Evolutionary conservation across 371 early-diverging fungal genomes (phyloP), one percentile per base, ranked within the genome.

Genomic region (Mortierella sp.): DNA sequence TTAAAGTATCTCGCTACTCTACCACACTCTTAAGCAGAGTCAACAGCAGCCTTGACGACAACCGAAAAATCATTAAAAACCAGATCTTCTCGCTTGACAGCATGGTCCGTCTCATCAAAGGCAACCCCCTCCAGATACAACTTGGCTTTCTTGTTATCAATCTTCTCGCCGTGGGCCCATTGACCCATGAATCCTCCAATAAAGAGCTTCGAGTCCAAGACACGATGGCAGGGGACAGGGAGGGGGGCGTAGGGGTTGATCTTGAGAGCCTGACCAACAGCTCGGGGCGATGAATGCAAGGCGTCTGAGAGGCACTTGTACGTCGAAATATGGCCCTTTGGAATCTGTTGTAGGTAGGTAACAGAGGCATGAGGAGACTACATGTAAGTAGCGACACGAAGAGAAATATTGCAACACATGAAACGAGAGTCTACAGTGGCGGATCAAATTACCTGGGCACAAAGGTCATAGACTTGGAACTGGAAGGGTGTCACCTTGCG

Each of bases 141-240:
- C 74, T 94, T 93, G 10, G 95, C 94, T 71, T 90, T 91, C 78
- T 95, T 96, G 82, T 93, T 91, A 65, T 91, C 91, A 71, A 93
- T 92, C 55, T 89, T 90, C 58, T 90, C 89, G 49, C 90, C 91
- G 70, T 90, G 89, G 10, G 93, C 94, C 79, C 84, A 91, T 63
- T 93, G 93, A 38, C 97, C 96, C 51, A 85, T 82, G 84, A 95
- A 96, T 0, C 97, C 97, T 16, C 96, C 96, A 56, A 96, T 89
- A 70, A 90, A 91, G 54, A 88, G 83, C 81, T 95, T 91, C 0
- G 93, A 85, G 7, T 95, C 90, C 78, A 96, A 86, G 29, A 97
- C 95, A 4, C 97, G 91, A 81, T 97, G 96, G 82, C 97, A 97
- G 0, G 97, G 96, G 0, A 97, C 90, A 24, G 96, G 96, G 14